Base-by-base conservation (phyloP, 2,329 filamentous ascomycete genomes). In the Didymella pomorum region DNA sequence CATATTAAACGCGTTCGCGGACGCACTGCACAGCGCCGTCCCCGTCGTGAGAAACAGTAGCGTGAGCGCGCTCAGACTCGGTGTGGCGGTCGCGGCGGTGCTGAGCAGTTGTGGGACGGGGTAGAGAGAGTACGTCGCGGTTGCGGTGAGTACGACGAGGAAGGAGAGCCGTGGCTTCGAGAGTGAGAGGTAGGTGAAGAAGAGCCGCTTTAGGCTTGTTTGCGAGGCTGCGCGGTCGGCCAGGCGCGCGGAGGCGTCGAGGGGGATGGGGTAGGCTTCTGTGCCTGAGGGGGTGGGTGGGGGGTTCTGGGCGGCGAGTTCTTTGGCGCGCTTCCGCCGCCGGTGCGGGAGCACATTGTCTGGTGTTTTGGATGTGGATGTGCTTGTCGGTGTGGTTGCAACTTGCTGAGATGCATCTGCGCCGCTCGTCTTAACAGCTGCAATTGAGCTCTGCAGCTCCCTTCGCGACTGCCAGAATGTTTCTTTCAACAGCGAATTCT, bases 1-100 rank as follows among this genome's bases (percentile, higher is more conserved):
- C 95, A 99, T 99, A 78, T 99, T 99, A 65, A 98, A 83, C 1
- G 95, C 87, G 75, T 99, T 99, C 42, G 95, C 95, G 58, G 90
- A 92, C 42, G 93, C 92, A n/a, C 87, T 91, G 76, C 92, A 95
- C 20, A 97, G 84, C 4, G 93, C 88, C 0, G 95, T 98, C 59
- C 95, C 94, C 4, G 87, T 87, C 0, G 94, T 97, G 50, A 99
- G 87, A 81, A 97, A 98, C 50, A 96, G 83, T 18, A 98, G 88
- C 9, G 95, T 99, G 52, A 98, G 83, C 2, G 95, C 92, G 61
- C 91, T 96, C 43, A 97, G 85, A 18, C 92, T 95, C 1, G 95
- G 93, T 7, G 87, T 83, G 21, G 80, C 78, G 6, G 89, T 90
- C 78, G 85, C 77, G 18, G 87, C 84, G 10, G 90, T 87, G 39